Evolutionary conservation across 352 stramenopile genomes (phyloP), one percentile per base, ranked within the genome.

Genomic region (Pythium graminicola): DNA sequence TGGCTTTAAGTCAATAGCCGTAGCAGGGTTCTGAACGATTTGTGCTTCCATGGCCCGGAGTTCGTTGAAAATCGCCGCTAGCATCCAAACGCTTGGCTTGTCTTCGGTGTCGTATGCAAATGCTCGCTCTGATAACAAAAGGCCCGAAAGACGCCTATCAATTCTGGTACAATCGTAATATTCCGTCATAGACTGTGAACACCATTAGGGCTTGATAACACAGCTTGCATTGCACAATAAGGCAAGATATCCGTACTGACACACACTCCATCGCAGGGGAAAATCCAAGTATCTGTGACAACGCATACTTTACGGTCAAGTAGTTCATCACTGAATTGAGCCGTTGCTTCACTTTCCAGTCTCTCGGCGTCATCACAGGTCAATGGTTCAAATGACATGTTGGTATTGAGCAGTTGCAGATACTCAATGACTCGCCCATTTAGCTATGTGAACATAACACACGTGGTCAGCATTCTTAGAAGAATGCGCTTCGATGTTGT

Each of bases 161-260:
- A 65, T 42, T 1, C 13, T 7, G 3, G 56, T 65, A 35, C 48
- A 69, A 38, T 69, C 56, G 40, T 65, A 63, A n/a, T 60, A 45
- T 1, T 54, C 33, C 1, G 4, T 27, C 20, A 54, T 50, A 1
- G 8, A 16, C 13, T n/a, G 17, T 13, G 43, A 43, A 24, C 32
- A 47, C 52, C 51, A 59, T 9, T 29, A n/a, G 0, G 28, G 40
- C 0, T 22, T 40, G n/a, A n/a, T n/a, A 59, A 32, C 1, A 33
- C 20, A 3, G 31, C 22, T n/a, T 17, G 10, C 42, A 59, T 59
- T 5, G 51, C 51, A 2, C 17, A 6, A 6, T 41, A 60, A 7
- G 52, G 52, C 26, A 60, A 13, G 8, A 38, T 43, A 16, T 53
- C 23, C 6, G 53, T 24, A 2, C 9, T 20, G 5, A 60, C 2